Evolutionary conservation across 208 protist species (phyloP).

Genomic region (Trypanosoma avium): DNA sequence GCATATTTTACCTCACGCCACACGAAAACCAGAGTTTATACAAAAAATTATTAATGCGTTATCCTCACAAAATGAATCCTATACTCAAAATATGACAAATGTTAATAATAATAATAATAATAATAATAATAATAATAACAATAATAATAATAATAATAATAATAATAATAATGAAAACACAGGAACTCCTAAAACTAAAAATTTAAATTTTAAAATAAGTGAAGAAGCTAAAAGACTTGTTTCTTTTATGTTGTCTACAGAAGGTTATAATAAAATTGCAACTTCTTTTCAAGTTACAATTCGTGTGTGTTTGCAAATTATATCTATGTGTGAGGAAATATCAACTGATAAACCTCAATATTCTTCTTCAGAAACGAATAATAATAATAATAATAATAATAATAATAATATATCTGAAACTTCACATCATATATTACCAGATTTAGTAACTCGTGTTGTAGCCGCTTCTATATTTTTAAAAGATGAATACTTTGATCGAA

Average conservation of each 20-base stretch:
- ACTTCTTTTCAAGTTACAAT: slow-evolving; percentile 30
- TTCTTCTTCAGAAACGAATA: not conserved
- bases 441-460: slow-evolving; percentile 68
- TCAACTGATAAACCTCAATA: not conserved
- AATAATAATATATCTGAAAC: no score
- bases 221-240: slow-evolving; percentile 26
- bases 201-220: slow-evolving; percentile 1
- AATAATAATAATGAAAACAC: not conserved
- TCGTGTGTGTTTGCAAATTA: slow-evolving; percentile 24
- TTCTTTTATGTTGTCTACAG: slow-evolving; percentile 26
- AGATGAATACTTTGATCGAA: slow-evolving; percentile 87
- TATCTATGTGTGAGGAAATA: slow-evolving; percentile 13
- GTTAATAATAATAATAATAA: not conserved
- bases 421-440: slow-evolving; percentile 29
- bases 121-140: not conserved
- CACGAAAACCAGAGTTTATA: slow-evolving; percentile 22
- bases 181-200: slow-evolving; percentile 1
- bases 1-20: slow-evolving; percentile 21
- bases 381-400: no score
- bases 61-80: slow-evolving; percentile 14
- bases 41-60: slow-evolving; percentile 28
- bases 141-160: not conserved
- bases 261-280: slow-evolving; percentile 29
- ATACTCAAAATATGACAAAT: not conserved
- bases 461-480: slow-evolving; percentile 70